Base-by-base conservation (phyloP, 768 basidiomycete species). In the Thelephora ganbajun region DNA sequence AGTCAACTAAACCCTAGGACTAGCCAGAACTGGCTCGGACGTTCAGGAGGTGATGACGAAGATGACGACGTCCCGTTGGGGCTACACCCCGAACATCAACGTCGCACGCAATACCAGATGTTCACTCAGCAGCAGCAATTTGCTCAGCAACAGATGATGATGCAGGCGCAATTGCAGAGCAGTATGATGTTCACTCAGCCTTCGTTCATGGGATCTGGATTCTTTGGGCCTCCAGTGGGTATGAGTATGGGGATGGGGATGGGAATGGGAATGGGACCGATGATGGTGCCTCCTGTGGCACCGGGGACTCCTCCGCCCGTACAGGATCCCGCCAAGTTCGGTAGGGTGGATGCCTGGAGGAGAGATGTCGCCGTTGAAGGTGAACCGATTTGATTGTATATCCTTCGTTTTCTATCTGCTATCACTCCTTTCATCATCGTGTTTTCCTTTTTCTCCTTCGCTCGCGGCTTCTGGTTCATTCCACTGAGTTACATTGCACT, bases 331-430 rank as follows among this genome's bases (percentile, higher is more conserved):
- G 70, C 67, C 33, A 89, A 87, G 58, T 82, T 72, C 52, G 74
- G 73, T 7, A 69, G 74, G 3, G 86, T 90, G 22, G 87, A 90
- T 60, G 74, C 74, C 51, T 90, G 87, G 87, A 76, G 87, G 53
- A 78, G 73, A 51, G 77, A 85, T 55, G 83, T 90, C 41, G 78
- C 75, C 14, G 76, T 82, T 11, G 83, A 83, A 54, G 80, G 79
- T n/a, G 69, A 76, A 48, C 57, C 51, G 35, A 62, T 47, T 50
- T 30, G 26, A 30, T 53, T 39, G 39, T 14, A 26, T 45, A 11
- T 14, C 34, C 6, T 39, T 33, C 41, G 22, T 16, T 26, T 14
- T 33, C 2, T 33, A 44, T 51, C 48, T 34, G n/a, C 33, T 47
- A 23, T 12, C 35, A 50, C 48, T 30, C 26, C 9, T 30, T 4